Conservation (phyloP, 2,329 filamentous ascomycete genomes). For the Aaosphaeria pasadenensis region DNA sequence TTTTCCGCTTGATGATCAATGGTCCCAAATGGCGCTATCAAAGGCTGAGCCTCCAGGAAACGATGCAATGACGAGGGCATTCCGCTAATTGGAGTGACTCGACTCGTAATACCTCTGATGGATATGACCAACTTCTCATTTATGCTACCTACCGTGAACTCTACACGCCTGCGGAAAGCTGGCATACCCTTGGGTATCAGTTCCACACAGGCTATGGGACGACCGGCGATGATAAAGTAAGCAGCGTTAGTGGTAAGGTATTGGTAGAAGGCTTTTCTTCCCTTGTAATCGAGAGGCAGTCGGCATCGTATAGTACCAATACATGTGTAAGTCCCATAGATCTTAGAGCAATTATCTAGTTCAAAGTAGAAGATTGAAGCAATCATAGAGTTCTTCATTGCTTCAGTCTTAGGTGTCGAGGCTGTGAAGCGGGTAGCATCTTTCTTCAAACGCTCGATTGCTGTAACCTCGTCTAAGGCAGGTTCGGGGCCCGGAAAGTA, state of each 20-base stretch:
- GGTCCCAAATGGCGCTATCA: background rate
- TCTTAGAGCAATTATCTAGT: constrained; percentile 1
- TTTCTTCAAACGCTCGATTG: background rate
- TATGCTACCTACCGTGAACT: background rate
- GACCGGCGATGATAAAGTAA: background rate
- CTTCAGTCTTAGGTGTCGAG: background rate
- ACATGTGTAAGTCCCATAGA: background rate
- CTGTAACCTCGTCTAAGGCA: background rate
- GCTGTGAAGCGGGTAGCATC: background rate
- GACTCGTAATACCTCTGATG: background rate
- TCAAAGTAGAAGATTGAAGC: constrained; percentile 1
- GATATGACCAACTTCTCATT: background rate
- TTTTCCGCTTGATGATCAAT: background rate
- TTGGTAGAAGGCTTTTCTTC: background rate
- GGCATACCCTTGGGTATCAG: background rate
- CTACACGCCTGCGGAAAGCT: background rate
- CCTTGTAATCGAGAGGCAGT: background rate
- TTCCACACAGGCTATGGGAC: background rate
- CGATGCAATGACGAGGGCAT: background rate
- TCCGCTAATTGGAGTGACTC: background rate
- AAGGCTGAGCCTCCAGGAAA: background rate
- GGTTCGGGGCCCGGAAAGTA: constrained; percentile 1
- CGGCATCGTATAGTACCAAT: background rate
- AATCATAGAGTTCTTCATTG: background rate
- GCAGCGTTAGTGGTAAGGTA: background rate